Evolutionary conservation across 1,284 basidiomycete genomes (phyloP), one percentile per base, ranked within the genome.

Genomic region (Peniophora sp.): DNA sequence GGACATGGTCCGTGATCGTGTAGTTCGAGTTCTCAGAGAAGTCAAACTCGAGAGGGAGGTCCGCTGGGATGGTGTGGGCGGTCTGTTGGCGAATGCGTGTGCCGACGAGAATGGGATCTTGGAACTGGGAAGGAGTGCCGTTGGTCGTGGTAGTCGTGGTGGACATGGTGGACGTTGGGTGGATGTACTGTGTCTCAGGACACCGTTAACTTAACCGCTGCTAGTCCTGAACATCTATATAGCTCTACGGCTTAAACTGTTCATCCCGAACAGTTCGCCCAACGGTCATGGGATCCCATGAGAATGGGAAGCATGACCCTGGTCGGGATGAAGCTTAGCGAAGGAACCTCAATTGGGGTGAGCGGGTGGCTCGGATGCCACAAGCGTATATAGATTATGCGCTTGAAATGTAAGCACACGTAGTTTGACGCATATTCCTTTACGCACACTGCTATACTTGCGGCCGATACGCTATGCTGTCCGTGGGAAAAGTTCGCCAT

Each of bases 51-150:
- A 69, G 63, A 16, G 68, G 66, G 27, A 69, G 55, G 53, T 69
- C 68, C 49, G 56, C 52, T 3, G 68, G 68, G 10, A 69, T 63
- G 48, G 66, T 63, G 46, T 65, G 53, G 54, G 66, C 63, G 43
- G 68, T 59, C 56, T 69, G 68, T 10, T 65, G 65, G 14, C 68
- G 64, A 47, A 69, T 69, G 35, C 66, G 66, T 47, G 63, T 66
- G 47, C 68, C 68, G 38, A 68, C 66, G 44, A 61, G 60, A 24
- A 65, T 59, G n/a, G 68, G 68, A 52, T 69, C 61, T 55, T 62
- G 67, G 66, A 68, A 68, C 53, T 64, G 63, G 49, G 47, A 48
- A 12, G 27, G n/a, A 5, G 38, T 17, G 34, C n/a, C 34, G 10
- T 10, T n/a, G 5, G 19, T 41, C 8, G 38, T 20, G 16, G 19